Percentiles rank a stretch among this genome's conserved stretches.
These are phyloP conservation scores for Saururus chinensis DNA, from an alignment of 164 flowering plant genomes.

Conservation along the genomic window DNA sequence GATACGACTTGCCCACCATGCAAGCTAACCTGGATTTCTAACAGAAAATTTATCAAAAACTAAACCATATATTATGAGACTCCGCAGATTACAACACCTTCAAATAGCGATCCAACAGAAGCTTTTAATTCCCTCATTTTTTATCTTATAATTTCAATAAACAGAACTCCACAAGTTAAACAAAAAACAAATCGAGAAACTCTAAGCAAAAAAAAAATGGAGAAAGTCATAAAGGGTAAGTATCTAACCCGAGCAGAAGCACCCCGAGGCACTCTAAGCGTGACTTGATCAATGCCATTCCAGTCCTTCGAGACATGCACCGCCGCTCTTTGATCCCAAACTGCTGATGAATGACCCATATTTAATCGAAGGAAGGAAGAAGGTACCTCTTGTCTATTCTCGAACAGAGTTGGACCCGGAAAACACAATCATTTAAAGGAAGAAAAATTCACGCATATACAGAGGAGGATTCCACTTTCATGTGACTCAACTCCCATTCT, in stretches of 20 bases:
- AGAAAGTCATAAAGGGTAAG: neutral
- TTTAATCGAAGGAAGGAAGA: constrained; percentile 5
- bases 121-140: too few relatives aligned
- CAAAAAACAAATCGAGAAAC: neutral
- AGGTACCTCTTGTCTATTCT: neutral
- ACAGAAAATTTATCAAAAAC: constrained; percentile 8
- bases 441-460: neutral
- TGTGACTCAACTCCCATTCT: constrained; percentile 15
- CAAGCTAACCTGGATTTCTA: constrained; percentile 62
- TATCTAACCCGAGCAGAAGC: constrained; percentile 65
- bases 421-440: neutral
- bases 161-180: neutral
- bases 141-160: neutral
- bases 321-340: constrained; percentile 63
- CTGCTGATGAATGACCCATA: constrained; percentile 76
- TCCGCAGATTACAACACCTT: neutral
- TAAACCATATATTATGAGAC: neutral
- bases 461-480: constrained; percentile 3
- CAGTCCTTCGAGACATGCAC: constrained; percentile 61
- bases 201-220: constrained; percentile 1
- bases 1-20: constrained; percentile 86
- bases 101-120: neutral
- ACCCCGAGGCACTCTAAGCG: constrained; percentile 64
- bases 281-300: constrained; percentile 79
- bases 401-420: neutral